Percentiles rank a stretch among this genome's conserved stretches.
Conservation (phyloP, 176 grass and related monocot genomes). For the Areca catechu region DNA sequence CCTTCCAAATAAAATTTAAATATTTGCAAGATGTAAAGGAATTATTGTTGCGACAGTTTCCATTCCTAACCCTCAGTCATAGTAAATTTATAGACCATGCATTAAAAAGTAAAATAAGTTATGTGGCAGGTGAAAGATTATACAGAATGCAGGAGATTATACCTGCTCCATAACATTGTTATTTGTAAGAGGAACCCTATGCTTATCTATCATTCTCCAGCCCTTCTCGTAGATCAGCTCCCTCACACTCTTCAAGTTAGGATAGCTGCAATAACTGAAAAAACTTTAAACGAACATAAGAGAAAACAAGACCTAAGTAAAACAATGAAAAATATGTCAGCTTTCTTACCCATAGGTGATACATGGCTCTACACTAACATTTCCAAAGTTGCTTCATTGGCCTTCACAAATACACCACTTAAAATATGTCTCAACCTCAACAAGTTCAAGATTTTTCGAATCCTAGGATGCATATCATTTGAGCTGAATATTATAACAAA, state of each 20-base stretch:
- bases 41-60: too few relatives aligned
- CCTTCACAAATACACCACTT: constrained; percentile 71
- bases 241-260: constrained; percentile 80
- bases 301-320: not conserved
- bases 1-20: too few relatives aligned
- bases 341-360: constrained; percentile 79
- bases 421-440: constrained; percentile 53
- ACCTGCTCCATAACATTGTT: constrained; percentile 94
- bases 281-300: not conserved
- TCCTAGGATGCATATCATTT: constrained; percentile 60
- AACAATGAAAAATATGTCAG: not conserved
- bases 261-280: constrained; percentile 34
- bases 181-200: constrained; percentile 73
- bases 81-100: too few relatives aligned
- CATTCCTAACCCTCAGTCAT: too few relatives aligned
- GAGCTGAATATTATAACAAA: constrained; percentile 34
- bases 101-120: too few relatives aligned
- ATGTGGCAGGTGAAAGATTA: too few relatives aligned
- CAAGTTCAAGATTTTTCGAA: constrained; percentile 49
- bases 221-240: constrained; percentile 96
- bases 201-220: constrained; percentile 45
- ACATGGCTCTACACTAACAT: constrained; percentile 67
- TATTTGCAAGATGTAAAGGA: too few relatives aligned
- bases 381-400: constrained; percentile 51
- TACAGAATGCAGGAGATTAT: not conserved